Conservation (phyloP, 2,329 filamentous ascomycete genomes). For the Neonectria magnoliae region DNA sequence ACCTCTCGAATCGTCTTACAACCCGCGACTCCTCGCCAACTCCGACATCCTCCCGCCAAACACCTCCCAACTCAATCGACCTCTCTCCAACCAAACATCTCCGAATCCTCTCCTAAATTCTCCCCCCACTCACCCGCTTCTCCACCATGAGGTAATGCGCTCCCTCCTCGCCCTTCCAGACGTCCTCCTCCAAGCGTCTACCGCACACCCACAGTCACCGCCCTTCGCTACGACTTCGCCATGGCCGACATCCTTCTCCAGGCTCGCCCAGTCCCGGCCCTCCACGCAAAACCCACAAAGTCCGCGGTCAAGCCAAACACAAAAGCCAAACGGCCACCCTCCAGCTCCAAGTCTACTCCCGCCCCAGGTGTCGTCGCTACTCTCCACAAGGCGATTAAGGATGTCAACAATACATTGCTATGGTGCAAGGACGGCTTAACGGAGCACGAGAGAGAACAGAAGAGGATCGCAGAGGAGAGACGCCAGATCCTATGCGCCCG, state of each 20-base stretch:
- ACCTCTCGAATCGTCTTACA: not conserved
- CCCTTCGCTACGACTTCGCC: conserved; percentile 26
- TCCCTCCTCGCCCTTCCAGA: conserved; percentile 26
- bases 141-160: conserved; percentile 19
- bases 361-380: conserved; percentile 36
- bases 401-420: conserved; percentile 54
- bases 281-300: conserved; percentile 34
- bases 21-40: not conserved
- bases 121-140: not conserved
- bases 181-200: conserved; percentile 2
- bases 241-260: conserved; percentile 45
- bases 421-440: conserved; percentile 64
- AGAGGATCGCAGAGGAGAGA: conserved; percentile 62
- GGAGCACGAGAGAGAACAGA: conserved; percentile 59
- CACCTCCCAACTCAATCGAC: not conserved
- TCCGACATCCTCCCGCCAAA: not conserved
- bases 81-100: not conserved
- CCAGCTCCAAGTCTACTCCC: conserved; percentile 14
- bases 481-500: conserved; percentile 71
- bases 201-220: conserved; percentile 16
- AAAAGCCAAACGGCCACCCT: conserved; percentile 35
- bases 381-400: conserved; percentile 49
- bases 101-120: not conserved
- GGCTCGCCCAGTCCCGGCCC: conserved; percentile 33
- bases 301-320: conserved; percentile 35